Percentiles rank a stretch among this genome's conserved stretches.
phyloP scores from a whole-genome alignment of 495 filamentous ascomycete species.

The Neurospora sublineolata region DNA sequence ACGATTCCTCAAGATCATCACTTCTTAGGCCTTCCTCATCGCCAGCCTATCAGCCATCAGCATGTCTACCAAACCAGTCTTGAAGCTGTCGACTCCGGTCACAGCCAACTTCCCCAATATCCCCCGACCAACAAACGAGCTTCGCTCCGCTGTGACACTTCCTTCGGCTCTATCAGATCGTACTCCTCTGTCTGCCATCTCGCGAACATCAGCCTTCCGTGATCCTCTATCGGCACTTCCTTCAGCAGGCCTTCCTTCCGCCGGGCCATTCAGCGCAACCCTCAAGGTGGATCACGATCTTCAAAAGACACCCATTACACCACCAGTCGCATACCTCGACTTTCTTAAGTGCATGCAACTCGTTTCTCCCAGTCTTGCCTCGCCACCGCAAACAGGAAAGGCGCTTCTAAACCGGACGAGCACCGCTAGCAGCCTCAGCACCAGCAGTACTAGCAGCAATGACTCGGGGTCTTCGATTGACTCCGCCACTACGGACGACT shows the following conservation, averaged over 20 bases:
- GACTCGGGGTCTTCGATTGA: constrained; percentile 8
- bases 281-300: constrained; percentile 25
- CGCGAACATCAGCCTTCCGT: constrained; percentile 22
- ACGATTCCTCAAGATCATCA: constrained; percentile 32
- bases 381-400: constrained; percentile 34
- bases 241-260: constrained; percentile 25
- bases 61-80: constrained; percentile 52
- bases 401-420: constrained; percentile 25
- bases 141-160: constrained; percentile 36
- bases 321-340: constrained; percentile 80
- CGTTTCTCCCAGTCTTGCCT: constrained; percentile 44
- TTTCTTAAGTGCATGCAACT: constrained; percentile 67
- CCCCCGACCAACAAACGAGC: constrained; percentile 40
- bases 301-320: constrained; percentile 75
- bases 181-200: constrained; percentile 23
- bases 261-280: constrained; percentile 21
- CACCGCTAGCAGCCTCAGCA: constrained; percentile 20
- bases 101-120: constrained; percentile 72
- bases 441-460: constrained; percentile 17
- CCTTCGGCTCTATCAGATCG: constrained; percentile 20
- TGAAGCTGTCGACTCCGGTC: constrained; percentile 65
- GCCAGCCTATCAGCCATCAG: constrained; percentile 23
- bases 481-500: constrained; percentile 17
- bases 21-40: constrained; percentile 1
- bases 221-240: constrained; percentile 22